Percentiles rank a stretch among this genome's conserved stretches.
Conservation (phyloP, 2,329 filamentous ascomycete genomes). For the Zymoseptoria pseudotritici region DNA sequence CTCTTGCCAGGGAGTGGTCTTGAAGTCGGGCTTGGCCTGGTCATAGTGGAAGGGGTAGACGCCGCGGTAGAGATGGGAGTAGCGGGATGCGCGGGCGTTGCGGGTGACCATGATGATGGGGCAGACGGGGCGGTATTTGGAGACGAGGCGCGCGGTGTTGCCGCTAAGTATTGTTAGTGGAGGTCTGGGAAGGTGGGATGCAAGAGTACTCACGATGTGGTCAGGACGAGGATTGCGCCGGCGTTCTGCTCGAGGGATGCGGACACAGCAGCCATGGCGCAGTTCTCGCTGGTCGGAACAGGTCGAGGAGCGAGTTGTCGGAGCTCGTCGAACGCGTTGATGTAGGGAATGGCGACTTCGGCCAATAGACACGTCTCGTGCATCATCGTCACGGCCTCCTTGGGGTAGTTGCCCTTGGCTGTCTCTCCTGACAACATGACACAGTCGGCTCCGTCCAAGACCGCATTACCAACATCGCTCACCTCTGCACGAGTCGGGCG, state of each 20-base stretch:
- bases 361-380: conserved; percentile 94
- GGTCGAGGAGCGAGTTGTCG: conserved; percentile 75
- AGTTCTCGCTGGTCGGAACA: conserved; percentile 82
- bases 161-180: conserved; percentile 53
- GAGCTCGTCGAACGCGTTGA: conserved; percentile 93
- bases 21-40: conserved; percentile 90
- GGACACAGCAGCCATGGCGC: conserved; percentile 93
- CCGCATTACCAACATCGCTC: conserved; percentile 95
- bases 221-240: conserved; percentile 90
- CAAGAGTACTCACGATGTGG: conserved; percentile 72
- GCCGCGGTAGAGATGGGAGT: conserved; percentile 91
- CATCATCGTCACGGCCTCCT: conserved; percentile 93
- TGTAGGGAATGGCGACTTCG: conserved; percentile 94
- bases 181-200: conserved; percentile 86
- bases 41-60: conserved; percentile 97
- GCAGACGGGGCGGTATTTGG: conserved; percentile 98
- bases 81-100: conserved; percentile 73
- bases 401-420: conserved; percentile 92
- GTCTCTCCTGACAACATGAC: conserved; percentile 99
- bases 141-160: conserved; percentile 86
- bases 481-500: conserved; percentile 97
- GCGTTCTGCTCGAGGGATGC: conserved; percentile 94
- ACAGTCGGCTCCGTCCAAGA: conserved; percentile 95
- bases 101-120: conserved; percentile 99
- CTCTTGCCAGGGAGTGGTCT: conserved; percentile 91